Percentiles rank a stretch among this genome's conserved stretches.
Evolutionary conservation across 805 yeast species (phyloP).

Genomic region (Starmera pachycereana): DNA sequence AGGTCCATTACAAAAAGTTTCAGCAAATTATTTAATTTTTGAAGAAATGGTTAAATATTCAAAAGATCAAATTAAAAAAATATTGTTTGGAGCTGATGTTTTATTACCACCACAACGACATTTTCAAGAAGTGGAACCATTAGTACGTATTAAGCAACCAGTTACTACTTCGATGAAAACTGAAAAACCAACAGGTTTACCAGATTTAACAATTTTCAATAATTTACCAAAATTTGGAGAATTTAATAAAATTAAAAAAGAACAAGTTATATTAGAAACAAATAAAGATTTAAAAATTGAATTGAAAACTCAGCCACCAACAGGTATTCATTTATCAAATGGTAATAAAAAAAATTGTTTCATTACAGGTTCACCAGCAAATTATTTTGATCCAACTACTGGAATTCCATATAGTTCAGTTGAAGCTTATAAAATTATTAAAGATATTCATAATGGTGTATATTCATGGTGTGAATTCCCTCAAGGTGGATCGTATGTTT

Average conservation of each 20-base stretch:
- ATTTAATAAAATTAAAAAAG: conserved; percentile 29
- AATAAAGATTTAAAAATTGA: conserved; percentile 37
- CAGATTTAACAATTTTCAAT: conserved; percentile 22
- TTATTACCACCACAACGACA: conserved; percentile 40
- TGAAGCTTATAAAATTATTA: conserved; percentile 64
- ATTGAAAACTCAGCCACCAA: conserved; percentile 61
- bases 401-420: conserved; percentile 83
- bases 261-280: conserved; percentile 33
- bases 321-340: conserved; percentile 62
- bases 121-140: conserved; percentile 43
- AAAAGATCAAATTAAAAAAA: conserved; percentile 19
- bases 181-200: conserved; percentile 35
- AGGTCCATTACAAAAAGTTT: conserved; percentile 61
- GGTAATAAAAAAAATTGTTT: conserved; percentile 61
- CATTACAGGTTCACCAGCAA: conserved; percentile 69
- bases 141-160: conserved; percentile 29
- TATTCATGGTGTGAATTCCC: conserved; percentile 41
- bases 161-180: conserved; percentile 9
- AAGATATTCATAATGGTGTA: conserved; percentile 45
- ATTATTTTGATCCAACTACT: conserved; percentile 78
- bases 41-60: conserved; percentile 34
- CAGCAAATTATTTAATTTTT: conserved; percentile 43
- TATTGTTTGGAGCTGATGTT: conserved; percentile 58
- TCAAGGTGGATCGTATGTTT: conserved; percentile 38
- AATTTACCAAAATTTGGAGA: conserved; percentile 53